A percentile compares a stretch with the other conserved stretches of the same genome.
Evolutionary conservation across 2,329 filamentous ascomycete genomes (phyloP).

Genomic region (Knufia fluminis): DNA sequence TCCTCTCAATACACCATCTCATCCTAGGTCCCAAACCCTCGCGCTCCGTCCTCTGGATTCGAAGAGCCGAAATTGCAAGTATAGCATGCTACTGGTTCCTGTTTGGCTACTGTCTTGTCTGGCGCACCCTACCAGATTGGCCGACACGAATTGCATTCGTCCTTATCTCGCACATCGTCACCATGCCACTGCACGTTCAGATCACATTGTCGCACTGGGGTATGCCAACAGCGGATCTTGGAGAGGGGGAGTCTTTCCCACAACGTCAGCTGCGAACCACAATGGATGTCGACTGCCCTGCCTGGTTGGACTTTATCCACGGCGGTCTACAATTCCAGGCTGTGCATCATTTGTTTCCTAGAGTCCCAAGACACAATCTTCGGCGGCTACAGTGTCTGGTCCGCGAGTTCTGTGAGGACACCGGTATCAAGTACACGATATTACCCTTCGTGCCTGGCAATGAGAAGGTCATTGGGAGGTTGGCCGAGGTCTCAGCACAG

Average conservation of each 20-base stretch:
- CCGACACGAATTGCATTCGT: constrained; percentile 63
- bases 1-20: constrained; percentile 70
- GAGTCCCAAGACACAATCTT: constrained; percentile 76
- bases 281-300: constrained; percentile 83
- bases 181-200: constrained; percentile 74
- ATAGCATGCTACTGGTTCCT: constrained; percentile 76
- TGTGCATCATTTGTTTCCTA: constrained; percentile 74
- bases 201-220: constrained; percentile 91
- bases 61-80: constrained; percentile 65
- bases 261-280: constrained; percentile 87
- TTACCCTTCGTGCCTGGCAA: constrained; percentile 80
- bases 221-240: constrained; percentile 82
- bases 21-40: constrained; percentile 58
- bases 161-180: constrained; percentile 68
- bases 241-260: constrained; percentile 73
- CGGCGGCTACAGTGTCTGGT: constrained; percentile 65
- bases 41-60: constrained; percentile 70
- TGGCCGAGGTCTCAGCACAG: constrained; percentile 72
- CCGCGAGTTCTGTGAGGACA: constrained; percentile 70
- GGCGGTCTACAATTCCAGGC: constrained; percentile 84
- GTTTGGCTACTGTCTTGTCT: constrained; percentile 75
- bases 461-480: constrained; percentile 63
- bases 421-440: constrained; percentile 72
- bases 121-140: constrained; percentile 59
- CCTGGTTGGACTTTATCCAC: constrained; percentile 82